Evolutionary conservation across 495 filamentous ascomycete species (phyloP), one percentile per base, ranked within the genome.

Genomic region (Bombardia bombarda): DNA sequence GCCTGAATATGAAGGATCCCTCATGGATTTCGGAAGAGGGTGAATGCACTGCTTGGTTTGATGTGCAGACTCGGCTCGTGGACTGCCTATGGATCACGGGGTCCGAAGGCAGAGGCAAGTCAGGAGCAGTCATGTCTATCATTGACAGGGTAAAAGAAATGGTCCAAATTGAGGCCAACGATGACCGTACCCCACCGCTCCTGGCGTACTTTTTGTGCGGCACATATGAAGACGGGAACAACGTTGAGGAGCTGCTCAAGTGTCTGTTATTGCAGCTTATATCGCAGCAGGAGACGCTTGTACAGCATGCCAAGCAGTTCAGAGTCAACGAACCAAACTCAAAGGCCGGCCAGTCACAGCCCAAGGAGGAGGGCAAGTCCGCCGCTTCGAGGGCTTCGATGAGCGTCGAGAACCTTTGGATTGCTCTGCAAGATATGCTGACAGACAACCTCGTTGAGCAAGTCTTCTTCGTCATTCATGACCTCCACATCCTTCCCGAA

Each of bases 151-250:
- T 64, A 39, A 47, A 30, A 34, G 46, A 14, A 43, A 62, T 17
- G 12, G 22, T 10, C 13, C 12, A 39, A n/a, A 22, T 10, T 4
- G 6, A 4, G 19, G 40, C 43, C 17, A 43, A 52, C 25, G 41
- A 47, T 4, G 43, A 36, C 22, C 38, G 55, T 37, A 46, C 47
- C 12, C 43, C 48, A 16, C 52, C 57, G 25, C 42, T 66, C 7
- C 55, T 66, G 24, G 64, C 53, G 0, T 65, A 65, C 39, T 39
- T 39, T 10, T 68, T 68, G 41, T 68, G 65, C 42, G 63, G 66
- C 14, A 26, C 50, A 10, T 45, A 42, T 0, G 16, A 47, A 13
- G 61, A 66, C 28, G 58, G 48, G 32, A 51, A 39, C 19, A 63
- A 57, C 0, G 63, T 63, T 1, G 65, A 68, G 40, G 61, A 68